Evolutionary conservation across 441 rosid species (phyloP).

Genomic region (Geranium incanum): DNA sequence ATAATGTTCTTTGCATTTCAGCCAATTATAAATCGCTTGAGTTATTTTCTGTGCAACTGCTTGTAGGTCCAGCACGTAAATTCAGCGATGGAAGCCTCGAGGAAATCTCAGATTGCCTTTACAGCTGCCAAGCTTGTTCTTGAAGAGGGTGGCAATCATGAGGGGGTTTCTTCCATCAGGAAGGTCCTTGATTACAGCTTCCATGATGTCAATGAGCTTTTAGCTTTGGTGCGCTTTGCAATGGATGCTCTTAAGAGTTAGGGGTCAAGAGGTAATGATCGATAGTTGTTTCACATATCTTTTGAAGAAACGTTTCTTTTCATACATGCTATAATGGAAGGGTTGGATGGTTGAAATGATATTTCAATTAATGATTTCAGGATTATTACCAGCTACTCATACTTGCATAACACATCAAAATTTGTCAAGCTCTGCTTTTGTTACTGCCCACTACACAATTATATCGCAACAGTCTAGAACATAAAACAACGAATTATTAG

Average conservation of each 20-base stretch:
- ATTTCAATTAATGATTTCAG: neutral
- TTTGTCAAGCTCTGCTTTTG: neutral
- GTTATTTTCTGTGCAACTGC: neutral
- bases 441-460: neutral
- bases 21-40: neutral
- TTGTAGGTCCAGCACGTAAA: conserved; percentile 11
- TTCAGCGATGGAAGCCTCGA: conserved; percentile 11
- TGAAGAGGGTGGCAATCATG: conserved; percentile 6
- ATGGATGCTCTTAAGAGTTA: conserved; percentile 9
- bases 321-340: neutral
- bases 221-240: conserved; percentile 7
- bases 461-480: neutral
- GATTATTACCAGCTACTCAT: neutral
- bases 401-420: neutral
- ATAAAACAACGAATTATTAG: neutral
- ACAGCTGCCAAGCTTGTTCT: conserved; percentile 6
- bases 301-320: neutral
- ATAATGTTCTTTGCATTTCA: neutral
- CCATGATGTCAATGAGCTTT: conserved; percentile 8
- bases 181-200: conserved; percentile 12
- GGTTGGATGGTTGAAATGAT: neutral
- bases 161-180: conserved; percentile 11
- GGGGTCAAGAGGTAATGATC: neutral
- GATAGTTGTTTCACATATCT: neutral
- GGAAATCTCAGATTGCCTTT: conserved; percentile 8